Percentiles rank a stretch among this genome's conserved stretches.
Evolutionary conservation across 441 rosid genomes (phyloP).

Genomic region (Erodium trifolium): DNA sequence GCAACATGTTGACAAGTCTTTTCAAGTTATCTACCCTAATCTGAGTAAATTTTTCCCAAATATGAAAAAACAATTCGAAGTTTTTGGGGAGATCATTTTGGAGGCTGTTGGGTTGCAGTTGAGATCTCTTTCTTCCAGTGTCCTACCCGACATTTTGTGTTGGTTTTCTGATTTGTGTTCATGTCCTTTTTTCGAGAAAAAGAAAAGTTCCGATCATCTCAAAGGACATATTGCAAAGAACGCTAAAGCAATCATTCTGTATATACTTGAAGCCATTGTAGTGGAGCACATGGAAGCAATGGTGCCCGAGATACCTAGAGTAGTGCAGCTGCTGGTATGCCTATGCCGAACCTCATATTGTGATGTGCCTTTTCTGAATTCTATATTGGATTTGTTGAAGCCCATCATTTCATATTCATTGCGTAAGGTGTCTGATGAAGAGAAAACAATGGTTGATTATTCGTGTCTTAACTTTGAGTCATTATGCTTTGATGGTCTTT

Average conservation of each 20-base stretch:
- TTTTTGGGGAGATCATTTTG: constrained; percentile 64
- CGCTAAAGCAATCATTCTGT: constrained; percentile 70
- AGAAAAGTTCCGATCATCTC: constrained; percentile 29
- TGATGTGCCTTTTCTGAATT: constrained; percentile 58
- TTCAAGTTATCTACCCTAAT: constrained; percentile 58
- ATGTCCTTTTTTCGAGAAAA: constrained; percentile 45
- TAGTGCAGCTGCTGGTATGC: constrained; percentile 63
- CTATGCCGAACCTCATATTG: constrained; percentile 60
- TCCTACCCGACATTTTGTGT: constrained; percentile 65
- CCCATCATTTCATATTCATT: constrained; percentile 73
- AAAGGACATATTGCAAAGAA: constrained; percentile 66
- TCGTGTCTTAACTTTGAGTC: constrained; percentile 64
- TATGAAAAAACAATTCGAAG: constrained; percentile 57
- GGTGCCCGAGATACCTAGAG: constrained; percentile 76
- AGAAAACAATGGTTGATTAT: constrained; percentile 38
- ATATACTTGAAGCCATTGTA: constrained; percentile 62
- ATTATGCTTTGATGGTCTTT: constrained; percentile 68
- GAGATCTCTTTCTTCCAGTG: constrained; percentile 50
- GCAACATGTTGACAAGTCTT: constrained; percentile 34
- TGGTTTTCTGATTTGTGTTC: constrained; percentile 79
- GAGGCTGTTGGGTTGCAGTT: constrained; percentile 80
- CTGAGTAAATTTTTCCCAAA: constrained; percentile 61
- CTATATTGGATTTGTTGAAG: constrained; percentile 46
- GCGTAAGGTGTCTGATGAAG: constrained; percentile 48
- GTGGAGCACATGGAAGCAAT: constrained; percentile 73